A percentile compares a stretch with the other conserved stretches of the same genome.
Evolutionary conservation across 805 yeast species (phyloP).

Genomic region (Maudiozyma turicensis): DNA sequence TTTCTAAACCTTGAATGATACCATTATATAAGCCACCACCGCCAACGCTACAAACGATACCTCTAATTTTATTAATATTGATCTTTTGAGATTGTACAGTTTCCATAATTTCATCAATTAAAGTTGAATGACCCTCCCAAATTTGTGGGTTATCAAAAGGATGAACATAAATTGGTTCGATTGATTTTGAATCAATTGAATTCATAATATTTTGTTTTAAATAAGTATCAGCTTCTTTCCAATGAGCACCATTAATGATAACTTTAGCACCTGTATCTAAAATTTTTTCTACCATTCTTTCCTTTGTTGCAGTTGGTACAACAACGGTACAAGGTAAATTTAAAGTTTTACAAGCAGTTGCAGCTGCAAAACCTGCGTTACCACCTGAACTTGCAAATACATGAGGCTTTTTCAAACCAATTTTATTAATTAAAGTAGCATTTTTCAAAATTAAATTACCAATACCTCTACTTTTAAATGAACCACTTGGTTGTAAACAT

Average conservation of each 20-base stretch:
- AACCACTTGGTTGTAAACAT: constrained; percentile 46
- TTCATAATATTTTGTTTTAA: constrained; percentile 28
- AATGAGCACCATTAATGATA: constrained; percentile 35
- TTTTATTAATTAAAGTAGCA: constrained; percentile 24
- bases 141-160: constrained; percentile 43
- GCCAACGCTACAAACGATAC: constrained; percentile 45
- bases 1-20: constrained; percentile 35
- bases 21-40: constrained; percentile 54
- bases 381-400: constrained; percentile 49
- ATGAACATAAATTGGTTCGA: constrained; percentile 41
- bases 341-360: constrained; percentile 34
- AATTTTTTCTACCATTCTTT: constrained; percentile 35
- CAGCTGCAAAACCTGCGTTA: constrained; percentile 38
- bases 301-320: constrained; percentile 43
- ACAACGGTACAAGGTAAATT: constrained; percentile 43
- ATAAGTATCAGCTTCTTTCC: constrained; percentile 43
- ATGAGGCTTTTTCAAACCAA: constrained; percentile 25
- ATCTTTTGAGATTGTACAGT: constrained; percentile 17
- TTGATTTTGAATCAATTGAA: constrained; percentile 8
- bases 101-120: constrained; percentile 37
- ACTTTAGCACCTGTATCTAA: constrained; percentile 39
- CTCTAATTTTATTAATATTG: constrained; percentile 28
- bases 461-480: constrained; percentile 48
- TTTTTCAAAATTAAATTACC: constrained; percentile 37
- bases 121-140: constrained; percentile 46